Percentiles rank a stretch among this genome's conserved stretches.
Evolutionary conservation across 2,329 filamentous ascomycete species (phyloP).

Genomic region (Mycosphaerella sp.): DNA sequence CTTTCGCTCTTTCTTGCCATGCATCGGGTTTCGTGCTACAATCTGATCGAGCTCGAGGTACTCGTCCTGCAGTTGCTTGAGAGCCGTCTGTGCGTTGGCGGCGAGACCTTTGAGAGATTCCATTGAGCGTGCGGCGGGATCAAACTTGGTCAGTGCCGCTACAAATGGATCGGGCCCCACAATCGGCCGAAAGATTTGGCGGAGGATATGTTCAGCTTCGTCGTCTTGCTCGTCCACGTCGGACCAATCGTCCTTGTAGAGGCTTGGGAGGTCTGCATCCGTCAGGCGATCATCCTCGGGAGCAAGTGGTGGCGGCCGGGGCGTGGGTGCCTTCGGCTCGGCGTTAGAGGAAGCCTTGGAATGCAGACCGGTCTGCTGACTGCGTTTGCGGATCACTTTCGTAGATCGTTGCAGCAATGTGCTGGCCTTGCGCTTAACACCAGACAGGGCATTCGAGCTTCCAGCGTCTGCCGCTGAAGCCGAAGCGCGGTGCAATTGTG

Average conservation of each 20-base stretch:
- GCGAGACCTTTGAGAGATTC: constrained; percentile 52
- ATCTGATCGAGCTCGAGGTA: constrained; percentile 50
- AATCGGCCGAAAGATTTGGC: constrained; percentile 38
- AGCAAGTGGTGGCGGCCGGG: constrained; percentile 28
- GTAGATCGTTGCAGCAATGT: constrained; percentile 5
- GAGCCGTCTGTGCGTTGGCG: constrained; percentile 46
- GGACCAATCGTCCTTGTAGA: constrained; percentile 25
- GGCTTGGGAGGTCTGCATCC: constrained; percentile 27
- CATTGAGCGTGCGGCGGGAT: constrained; percentile 39
- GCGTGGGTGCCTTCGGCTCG: constrained; percentile 28
- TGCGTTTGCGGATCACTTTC: constrained; percentile 13
- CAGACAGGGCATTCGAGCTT: not conserved
- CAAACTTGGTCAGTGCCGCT: constrained; percentile 39
- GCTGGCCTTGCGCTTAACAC: constrained; percentile 8
- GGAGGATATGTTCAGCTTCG: constrained; percentile 38
- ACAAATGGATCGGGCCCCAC: constrained; percentile 40
- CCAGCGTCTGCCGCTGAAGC: constrained; percentile 13
- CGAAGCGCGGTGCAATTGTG: constrained; percentile 22
- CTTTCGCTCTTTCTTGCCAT: constrained; percentile 48
- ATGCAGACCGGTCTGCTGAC: constrained; percentile 4
- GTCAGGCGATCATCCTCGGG: constrained; percentile 31
- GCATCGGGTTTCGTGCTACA: constrained; percentile 39
- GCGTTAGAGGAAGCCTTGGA: constrained; percentile 18
- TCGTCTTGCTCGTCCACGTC: constrained; percentile 24
- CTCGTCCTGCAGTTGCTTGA: constrained; percentile 54